Evolutionary conservation across 179 eudicot genomes (phyloP).

Genomic region (Sideroxylon spinosum): DNA sequence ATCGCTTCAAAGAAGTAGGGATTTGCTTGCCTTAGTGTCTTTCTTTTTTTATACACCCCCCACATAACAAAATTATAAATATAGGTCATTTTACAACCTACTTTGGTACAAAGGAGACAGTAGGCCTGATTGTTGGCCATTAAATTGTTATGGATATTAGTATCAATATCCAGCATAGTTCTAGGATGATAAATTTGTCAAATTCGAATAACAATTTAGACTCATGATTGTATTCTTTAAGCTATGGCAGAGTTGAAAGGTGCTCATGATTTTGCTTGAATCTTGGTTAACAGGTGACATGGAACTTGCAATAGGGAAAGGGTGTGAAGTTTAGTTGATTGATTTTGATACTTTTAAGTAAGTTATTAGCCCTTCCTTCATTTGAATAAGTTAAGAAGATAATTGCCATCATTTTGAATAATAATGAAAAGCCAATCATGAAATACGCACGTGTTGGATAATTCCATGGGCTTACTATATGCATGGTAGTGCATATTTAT

Average conservation of each 20-base stretch:
- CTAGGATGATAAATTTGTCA: background rate
- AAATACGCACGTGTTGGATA: no score
- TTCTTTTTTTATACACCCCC: no score
- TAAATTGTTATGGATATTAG: background rate
- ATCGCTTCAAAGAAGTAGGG: background rate
- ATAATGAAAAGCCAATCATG: background rate
- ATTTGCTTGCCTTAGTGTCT: background rate
- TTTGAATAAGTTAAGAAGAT: background rate
- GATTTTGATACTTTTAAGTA: background rate
- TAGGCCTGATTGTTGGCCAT: background rate
- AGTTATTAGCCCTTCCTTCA: background rate
- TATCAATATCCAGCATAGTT: background rate
- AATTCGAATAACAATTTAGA: background rate
- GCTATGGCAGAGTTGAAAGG: slow-evolving; percentile 4
- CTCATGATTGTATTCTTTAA: background rate
- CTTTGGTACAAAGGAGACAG: background rate
- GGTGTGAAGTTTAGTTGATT: background rate
- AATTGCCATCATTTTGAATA: background rate
- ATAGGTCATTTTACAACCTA: background rate
- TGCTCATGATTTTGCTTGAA: background rate
- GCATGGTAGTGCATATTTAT: background rate
- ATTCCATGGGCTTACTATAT: background rate
- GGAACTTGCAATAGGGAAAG: background rate
- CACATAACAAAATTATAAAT: no score
- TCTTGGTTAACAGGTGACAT: background rate